phyloP scores from a whole-genome alignment of 1,284 basidiomycete species.

The Heliocybe sulcata region DNA sequence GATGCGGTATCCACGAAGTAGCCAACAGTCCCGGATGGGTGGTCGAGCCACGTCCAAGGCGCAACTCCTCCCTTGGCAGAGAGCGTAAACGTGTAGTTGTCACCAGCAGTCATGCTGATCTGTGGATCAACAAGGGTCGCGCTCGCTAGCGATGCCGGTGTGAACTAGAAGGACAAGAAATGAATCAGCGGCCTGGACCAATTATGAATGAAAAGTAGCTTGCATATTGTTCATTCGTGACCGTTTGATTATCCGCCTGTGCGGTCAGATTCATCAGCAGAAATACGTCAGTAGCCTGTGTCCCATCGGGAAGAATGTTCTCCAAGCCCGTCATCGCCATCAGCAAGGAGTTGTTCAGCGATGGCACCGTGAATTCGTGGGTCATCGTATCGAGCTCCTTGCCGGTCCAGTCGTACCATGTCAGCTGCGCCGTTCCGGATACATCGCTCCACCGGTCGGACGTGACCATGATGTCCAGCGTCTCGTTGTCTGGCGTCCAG shows the following conservation, averaged over 20 bases:
- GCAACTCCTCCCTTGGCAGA: constrained; percentile 47
- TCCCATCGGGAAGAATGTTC: constrained; percentile 36
- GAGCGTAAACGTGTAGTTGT: constrained; percentile 39
- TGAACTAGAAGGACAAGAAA: constrained; percentile 30
- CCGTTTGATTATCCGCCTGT: constrained; percentile 30
- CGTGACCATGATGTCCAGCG: constrained; percentile 40
- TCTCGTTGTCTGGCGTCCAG: constrained; percentile 41
- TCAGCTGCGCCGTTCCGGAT: constrained; percentile 39
- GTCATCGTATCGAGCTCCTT: constrained; percentile 29
- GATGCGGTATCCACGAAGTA: constrained; percentile 40
- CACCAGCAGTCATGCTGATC: constrained; percentile 27
- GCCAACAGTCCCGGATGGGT: constrained; percentile 45
- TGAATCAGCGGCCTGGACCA: not conserved
- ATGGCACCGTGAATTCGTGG: constrained; percentile 35
- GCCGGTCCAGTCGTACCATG: constrained; percentile 55
- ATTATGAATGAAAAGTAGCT: too few relatives aligned
- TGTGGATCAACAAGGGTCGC: constrained; percentile 39
- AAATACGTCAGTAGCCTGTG: constrained; percentile 37
- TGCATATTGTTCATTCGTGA: constrained; percentile 48
- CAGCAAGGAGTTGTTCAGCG: constrained; percentile 44
- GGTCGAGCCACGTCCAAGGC: constrained; percentile 53
- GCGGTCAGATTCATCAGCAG: constrained; percentile 44
- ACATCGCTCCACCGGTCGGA: constrained; percentile 46
- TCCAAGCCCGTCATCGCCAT: constrained; percentile 30
- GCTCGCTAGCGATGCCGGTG: constrained; percentile 39